A percentile compares a stretch with the other conserved stretches of the same genome.
phyloP scores from a whole-genome alignment of 805 yeast genomes.

The Priceomyces haplophilus region DNA sequence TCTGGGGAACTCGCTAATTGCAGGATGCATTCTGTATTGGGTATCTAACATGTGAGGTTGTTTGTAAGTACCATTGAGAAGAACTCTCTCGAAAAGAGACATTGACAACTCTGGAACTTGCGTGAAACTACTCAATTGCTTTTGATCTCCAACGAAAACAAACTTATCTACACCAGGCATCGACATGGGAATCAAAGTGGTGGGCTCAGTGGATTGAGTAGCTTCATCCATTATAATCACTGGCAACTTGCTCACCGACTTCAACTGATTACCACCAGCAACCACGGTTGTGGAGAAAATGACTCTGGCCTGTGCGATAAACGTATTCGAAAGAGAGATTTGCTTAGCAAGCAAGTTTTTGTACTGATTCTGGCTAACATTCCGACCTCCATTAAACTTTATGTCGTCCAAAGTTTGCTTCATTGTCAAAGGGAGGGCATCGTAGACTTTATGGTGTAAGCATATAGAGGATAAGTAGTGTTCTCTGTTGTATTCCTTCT shows the following conservation, averaged over 20 bases:
- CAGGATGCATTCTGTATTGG: conserved; percentile 68
- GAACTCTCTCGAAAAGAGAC: conserved; percentile 66
- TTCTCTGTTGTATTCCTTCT: conserved; percentile 53
- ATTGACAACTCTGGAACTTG: conserved; percentile 63
- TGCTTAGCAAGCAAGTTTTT: conserved; percentile 47
- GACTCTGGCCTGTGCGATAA: conserved; percentile 63
- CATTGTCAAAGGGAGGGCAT: conserved; percentile 45
- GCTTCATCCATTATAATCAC: conserved; percentile 78
- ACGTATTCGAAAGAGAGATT: conserved; percentile 44
- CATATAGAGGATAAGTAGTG: conserved; percentile 61
- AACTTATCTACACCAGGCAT: conserved; percentile 65
- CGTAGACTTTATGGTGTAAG: conserved; percentile 57
- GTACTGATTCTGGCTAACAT: conserved; percentile 45
- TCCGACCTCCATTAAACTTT: conserved; percentile 35
- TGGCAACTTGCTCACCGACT: conserved; percentile 52
- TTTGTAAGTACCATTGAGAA: conserved; percentile 57
- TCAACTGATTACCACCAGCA: conserved; percentile 65
- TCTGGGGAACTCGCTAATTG: conserved; percentile 57
- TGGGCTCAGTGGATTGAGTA: conserved; percentile 73
- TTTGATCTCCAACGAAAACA: conserved; percentile 74
- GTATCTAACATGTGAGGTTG: conserved; percentile 67
- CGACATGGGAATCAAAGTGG: conserved; percentile 66
- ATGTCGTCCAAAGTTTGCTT: conserved; percentile 44
- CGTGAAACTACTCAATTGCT: conserved; percentile 69
- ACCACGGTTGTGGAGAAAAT: conserved; percentile 72